Conservation (phyloP, 371 early-diverging fungal genomes). For the Mortierella sp. region DNA sequence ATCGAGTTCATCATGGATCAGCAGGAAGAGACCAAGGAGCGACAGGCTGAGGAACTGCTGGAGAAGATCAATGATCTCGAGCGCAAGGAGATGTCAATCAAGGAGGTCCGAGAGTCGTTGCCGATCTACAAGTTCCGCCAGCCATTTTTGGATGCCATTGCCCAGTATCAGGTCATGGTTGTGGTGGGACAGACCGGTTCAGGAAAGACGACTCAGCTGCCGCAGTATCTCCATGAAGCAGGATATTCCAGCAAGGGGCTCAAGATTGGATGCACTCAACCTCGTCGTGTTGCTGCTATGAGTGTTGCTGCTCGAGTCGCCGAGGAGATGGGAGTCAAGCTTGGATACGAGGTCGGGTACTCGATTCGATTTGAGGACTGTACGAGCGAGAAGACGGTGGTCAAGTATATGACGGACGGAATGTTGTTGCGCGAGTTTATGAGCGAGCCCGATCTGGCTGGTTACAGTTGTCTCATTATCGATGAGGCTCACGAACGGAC, state of each 20-base stretch:
- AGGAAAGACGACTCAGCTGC: conserved; percentile 99
- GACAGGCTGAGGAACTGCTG: conserved; percentile 69
- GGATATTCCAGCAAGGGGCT: conserved; percentile 90
- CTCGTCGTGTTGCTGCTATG: conserved; percentile 99
- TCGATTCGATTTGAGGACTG: conserved; percentile 99
- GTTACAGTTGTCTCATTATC: conserved; percentile 95
- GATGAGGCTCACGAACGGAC: conserved; percentile 99
- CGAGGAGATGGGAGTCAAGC: conserved; percentile 94
- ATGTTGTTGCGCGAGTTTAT: conserved; percentile 98
- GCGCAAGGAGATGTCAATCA: conserved; percentile 82
- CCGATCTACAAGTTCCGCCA: conserved; percentile 93
- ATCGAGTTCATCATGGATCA: conserved; percentile 92
- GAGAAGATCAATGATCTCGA: conserved; percentile 62
- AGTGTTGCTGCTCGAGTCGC: conserved; percentile 98
- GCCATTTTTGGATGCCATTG: conserved; percentile 85
- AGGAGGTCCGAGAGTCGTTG: conserved; percentile 91
- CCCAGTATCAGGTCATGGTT: conserved; percentile 89
- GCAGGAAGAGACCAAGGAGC: conserved; percentile 65
- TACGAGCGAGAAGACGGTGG: conserved; percentile 93
- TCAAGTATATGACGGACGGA: conserved; percentile 99
- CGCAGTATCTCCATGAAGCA: conserved; percentile 98
- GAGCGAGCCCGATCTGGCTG: conserved; percentile 95
- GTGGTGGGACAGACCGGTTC: conserved; percentile 99
- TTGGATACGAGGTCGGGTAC: conserved; percentile 97
- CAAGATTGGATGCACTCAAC: conserved; percentile 99